Conservation (phyloP, 106 monocot species). For the Dendrobium nobile region DNA sequence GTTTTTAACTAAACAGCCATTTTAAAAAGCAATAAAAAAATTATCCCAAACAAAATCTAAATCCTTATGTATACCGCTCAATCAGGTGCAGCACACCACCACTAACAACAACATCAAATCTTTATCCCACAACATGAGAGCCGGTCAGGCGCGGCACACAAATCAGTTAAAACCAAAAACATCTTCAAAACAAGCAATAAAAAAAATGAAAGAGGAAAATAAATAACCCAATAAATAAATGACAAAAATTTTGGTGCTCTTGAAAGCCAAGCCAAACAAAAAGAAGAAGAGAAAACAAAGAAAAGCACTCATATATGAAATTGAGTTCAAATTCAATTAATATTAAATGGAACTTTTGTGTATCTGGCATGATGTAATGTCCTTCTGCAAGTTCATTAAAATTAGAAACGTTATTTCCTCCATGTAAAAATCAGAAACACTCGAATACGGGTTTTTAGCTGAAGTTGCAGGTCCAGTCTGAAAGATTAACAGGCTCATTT, state of each 20-base stretch:
- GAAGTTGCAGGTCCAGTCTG: constrained; percentile 2
- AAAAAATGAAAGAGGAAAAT: too few relatives aligned
- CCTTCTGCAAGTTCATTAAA: neutral
- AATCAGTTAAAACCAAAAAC: too few relatives aligned
- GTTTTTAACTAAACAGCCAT: too few relatives aligned
- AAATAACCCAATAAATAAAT: too few relatives aligned
- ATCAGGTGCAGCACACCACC: too few relatives aligned
- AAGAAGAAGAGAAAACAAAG: neutral
- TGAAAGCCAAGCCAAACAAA: neutral
- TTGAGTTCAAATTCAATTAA: neutral
- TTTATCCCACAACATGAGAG: too few relatives aligned
- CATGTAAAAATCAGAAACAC: neutral
- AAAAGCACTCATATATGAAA: neutral
- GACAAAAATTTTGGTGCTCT: neutral
- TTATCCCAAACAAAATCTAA: too few relatives aligned
- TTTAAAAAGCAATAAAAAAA: too few relatives aligned
- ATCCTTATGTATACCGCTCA: too few relatives aligned
- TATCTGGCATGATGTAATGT: neutral
- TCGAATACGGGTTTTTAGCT: neutral
- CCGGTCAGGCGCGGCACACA: too few relatives aligned
- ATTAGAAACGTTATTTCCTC: neutral
- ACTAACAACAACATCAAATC: too few relatives aligned
- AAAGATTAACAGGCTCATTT: neutral
- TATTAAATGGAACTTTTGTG: neutral
- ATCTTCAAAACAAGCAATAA: too few relatives aligned